These are phyloP conservation scores for Wickerhamomyces canadensis DNA, from an alignment of 805 yeast species.

Conservation along the genomic window DNA sequence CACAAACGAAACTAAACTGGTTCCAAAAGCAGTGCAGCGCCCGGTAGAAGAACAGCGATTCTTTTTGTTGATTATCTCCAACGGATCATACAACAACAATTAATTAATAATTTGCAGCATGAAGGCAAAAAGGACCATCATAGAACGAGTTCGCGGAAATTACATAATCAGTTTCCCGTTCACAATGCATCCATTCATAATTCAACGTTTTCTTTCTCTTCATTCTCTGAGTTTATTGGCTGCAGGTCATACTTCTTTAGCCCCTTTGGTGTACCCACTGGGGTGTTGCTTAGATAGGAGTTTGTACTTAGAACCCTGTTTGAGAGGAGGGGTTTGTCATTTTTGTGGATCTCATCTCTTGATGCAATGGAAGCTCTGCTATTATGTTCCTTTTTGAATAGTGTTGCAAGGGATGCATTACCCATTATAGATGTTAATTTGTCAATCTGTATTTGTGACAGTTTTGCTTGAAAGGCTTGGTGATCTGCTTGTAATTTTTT, in stretches of 20 bases:
- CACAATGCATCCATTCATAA: too few relatives aligned
- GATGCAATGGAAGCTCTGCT: constrained; percentile 1
- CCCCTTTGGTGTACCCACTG: constrained; percentile 7
- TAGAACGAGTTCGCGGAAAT: too few relatives aligned
- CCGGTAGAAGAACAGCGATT: too few relatives aligned
- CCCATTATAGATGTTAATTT: constrained; percentile 24
- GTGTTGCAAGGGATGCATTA: constrained; percentile 10
- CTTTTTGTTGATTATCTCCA: too few relatives aligned
- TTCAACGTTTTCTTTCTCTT: not conserved
- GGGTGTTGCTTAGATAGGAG: constrained; percentile 18
- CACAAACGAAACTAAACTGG: too few relatives aligned
- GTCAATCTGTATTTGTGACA: constrained; percentile 23
- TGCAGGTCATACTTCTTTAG: constrained; percentile 8
- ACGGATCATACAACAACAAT: too few relatives aligned
- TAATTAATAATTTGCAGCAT: too few relatives aligned
- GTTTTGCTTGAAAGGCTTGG: constrained; percentile 17
- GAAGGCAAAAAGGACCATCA: too few relatives aligned
- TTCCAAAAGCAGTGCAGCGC: too few relatives aligned
- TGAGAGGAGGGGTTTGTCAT: not conserved
- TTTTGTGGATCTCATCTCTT: not conserved
- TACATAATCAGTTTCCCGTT: too few relatives aligned
- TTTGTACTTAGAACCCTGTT: constrained; percentile 24
- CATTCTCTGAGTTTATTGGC: constrained; percentile 1
- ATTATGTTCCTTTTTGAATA: constrained; percentile 3
- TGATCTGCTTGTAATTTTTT: constrained; percentile 25